Evolutionary conservation across 1,139 yeast species (phyloP).

Genomic region (Hansenula lynferdii): DNA sequence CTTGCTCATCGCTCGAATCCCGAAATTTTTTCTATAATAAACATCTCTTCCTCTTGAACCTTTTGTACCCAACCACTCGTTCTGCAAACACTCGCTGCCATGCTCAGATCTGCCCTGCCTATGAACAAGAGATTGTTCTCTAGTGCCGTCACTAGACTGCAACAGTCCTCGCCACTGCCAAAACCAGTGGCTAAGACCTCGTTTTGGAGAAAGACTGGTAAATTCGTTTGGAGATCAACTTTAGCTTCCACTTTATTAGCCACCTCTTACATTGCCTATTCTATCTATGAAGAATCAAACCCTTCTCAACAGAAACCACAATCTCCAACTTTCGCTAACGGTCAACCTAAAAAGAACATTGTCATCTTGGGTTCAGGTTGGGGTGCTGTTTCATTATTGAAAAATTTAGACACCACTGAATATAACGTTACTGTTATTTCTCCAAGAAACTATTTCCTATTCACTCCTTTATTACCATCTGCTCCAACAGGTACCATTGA

Average conservation of each 20-base stretch:
- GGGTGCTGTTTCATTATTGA: constrained; percentile 83
- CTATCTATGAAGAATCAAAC: constrained; percentile 55
- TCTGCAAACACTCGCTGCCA: too few relatives aligned
- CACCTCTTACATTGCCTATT: constrained; percentile 47
- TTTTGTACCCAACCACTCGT: too few relatives aligned
- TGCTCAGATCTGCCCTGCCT: background rate
- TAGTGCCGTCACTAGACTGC: background rate
- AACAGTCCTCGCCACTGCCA: background rate
- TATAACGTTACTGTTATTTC: constrained; percentile 89
- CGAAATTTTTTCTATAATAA: too few relatives aligned
- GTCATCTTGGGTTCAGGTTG: constrained; percentile 93
- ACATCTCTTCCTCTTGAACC: too few relatives aligned
- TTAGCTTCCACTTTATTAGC: constrained; percentile 35
- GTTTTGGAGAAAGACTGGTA: constrained; percentile 24
- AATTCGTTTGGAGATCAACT: constrained; percentile 28
- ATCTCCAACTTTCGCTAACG: constrained; percentile 54
- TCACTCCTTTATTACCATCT: constrained; percentile 91
- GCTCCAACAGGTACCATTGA: constrained; percentile 94
- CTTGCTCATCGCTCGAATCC: too few relatives aligned
- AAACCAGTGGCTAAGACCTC: constrained; percentile 18
- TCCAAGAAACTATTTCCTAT: constrained; percentile 91
- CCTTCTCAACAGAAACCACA: constrained; percentile 59
- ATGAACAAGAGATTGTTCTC: constrained; percentile 1
- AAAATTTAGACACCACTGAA: constrained; percentile 77
- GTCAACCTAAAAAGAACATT: constrained; percentile 79